Evolutionary conservation across 1,284 basidiomycete species (phyloP), one percentile per base, ranked within the genome.

Genomic region (Melampsora larici-populina): DNA sequence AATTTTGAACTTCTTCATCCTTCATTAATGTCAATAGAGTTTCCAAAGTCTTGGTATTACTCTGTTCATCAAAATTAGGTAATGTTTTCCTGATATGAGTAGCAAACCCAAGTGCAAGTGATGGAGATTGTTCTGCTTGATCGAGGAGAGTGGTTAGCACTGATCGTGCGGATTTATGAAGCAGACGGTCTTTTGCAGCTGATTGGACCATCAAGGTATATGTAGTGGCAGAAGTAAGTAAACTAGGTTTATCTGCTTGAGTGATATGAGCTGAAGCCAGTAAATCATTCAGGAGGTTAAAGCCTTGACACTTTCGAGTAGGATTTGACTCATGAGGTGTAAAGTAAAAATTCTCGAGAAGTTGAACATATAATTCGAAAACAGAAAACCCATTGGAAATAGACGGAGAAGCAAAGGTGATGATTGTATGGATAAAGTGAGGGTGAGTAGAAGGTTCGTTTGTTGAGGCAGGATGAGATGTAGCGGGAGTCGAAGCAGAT

Each of bases 221-320:
- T 31, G 68, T 36, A 48, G 49, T 43, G 43, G 64, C 68, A 15
- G n/a, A 18, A 13, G 73, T 75, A 13, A 75, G 65, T 17, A 67
- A 60, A 62, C 48, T 33, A 4, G 73, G 73, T 36, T 75, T 75
- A n/a, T 58, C 31, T 55, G 58, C 24, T 31, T 58, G 24, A 29
- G 64, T n/a, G 46, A 75, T 51, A 36, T 67, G n/a, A 33, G 55
- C 26, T 40, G 64, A 68, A 49, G 24, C 29, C 4, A 75, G 18
- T 17, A 75, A 58, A 18, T 58, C 40, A 29, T 60, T 67, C 1
- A 75, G 43, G 26, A 75, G 64, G 15, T 65, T 49, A 48, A 75
- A 75, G 21, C 73, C 73, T 29, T 75, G 73, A 8, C 49, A 67
- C 68, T 63, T 68, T 8, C 65, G 73, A 60, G 73, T 67, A 40